phyloP scores from a whole-genome alignment of 2,329 filamentous ascomycete genomes.

The Cadophora sp. region DNA sequence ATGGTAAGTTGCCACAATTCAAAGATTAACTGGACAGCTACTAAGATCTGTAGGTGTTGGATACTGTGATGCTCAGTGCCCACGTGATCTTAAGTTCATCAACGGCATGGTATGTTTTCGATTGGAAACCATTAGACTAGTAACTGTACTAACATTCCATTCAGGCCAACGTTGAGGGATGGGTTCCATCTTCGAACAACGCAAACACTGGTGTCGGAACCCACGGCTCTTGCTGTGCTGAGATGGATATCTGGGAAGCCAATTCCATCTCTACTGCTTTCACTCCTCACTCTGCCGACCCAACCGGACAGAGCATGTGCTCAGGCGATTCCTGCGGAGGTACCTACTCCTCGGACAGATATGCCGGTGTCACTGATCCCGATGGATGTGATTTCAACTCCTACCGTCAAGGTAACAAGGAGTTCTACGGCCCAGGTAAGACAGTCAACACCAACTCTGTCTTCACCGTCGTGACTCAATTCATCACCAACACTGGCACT shows the following conservation, averaged over 20 bases:
- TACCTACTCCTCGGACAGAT: slow-evolving; percentile 55
- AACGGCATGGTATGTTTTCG: slow-evolving; percentile 52
- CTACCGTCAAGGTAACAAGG: slow-evolving; percentile 62
- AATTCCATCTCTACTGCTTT: slow-evolving; percentile 64
- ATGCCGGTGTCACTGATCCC: slow-evolving; percentile 63
- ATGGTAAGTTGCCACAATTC: slow-evolving; percentile 48
- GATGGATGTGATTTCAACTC: slow-evolving; percentile 69
- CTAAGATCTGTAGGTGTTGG: slow-evolving; percentile 49
- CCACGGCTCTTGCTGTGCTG: slow-evolving; percentile 68
- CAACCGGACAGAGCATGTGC: slow-evolving; percentile 48
- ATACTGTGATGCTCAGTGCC: slow-evolving; percentile 69
- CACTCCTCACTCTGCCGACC: slow-evolving; percentile 64
- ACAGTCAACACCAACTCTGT: slow-evolving; percentile 60
- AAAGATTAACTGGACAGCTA: not conserved
- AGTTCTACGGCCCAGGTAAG: slow-evolving; percentile 62
- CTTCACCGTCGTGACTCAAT: slow-evolving; percentile 66
- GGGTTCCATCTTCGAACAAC: slow-evolving; percentile 56
- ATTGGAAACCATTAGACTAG: not conserved
- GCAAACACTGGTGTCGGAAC: slow-evolving; percentile 58
- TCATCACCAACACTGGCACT: slow-evolving; percentile 58
- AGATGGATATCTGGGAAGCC: slow-evolving; percentile 74
- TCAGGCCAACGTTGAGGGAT: slow-evolving; percentile 60
- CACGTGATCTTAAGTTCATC: slow-evolving; percentile 59
- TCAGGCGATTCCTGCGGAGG: slow-evolving; percentile 49
- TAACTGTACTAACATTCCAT: slow-evolving; percentile 8